A percentile compares a stretch with the other conserved stretches of the same genome.
phyloP scores from a whole-genome alignment of 805 yeast species.

The Ogataea wickerhamii region DNA sequence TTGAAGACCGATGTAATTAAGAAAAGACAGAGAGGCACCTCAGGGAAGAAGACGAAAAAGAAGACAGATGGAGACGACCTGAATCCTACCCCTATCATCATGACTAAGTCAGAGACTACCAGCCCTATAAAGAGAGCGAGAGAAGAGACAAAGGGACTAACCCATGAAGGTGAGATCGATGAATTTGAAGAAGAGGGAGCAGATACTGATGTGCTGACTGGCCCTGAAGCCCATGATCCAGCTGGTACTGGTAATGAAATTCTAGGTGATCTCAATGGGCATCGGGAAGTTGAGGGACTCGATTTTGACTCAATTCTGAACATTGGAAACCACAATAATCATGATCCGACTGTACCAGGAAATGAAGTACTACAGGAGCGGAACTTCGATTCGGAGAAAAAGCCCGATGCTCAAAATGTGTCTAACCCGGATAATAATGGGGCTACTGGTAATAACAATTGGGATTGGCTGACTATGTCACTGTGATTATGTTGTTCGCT shows the following conservation, averaged over 20 bases:
- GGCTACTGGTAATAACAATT: slow-evolving; percentile 23
- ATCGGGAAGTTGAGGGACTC: slow-evolving; percentile 14
- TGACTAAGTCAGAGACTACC: slow-evolving; percentile 11
- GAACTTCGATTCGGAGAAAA: background rate
- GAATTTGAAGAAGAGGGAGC: slow-evolving; percentile 6
- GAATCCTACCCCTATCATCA: slow-evolving; percentile 41
- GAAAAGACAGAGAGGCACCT: slow-evolving; percentile 69
- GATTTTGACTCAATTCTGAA: slow-evolving; percentile 24
- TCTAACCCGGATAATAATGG: slow-evolving; percentile 11
- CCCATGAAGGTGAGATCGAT: slow-evolving; percentile 6
- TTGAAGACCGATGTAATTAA: slow-evolving; percentile 79
- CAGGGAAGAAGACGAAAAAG: slow-evolving; percentile 28
- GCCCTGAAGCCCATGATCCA: background rate
- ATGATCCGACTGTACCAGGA: slow-evolving; percentile 2
- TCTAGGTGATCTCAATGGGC: background rate
- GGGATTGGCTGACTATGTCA: slow-evolving; percentile 49
- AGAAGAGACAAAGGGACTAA: slow-evolving; percentile 4
- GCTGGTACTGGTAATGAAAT: slow-evolving; percentile 1
- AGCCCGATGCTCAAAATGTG: slow-evolving; percentile 3
- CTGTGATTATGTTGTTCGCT: no score
- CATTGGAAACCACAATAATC: slow-evolving; percentile 10
- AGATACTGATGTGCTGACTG: slow-evolving; percentile 1
- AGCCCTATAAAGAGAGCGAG: slow-evolving; percentile 7
- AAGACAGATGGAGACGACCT: slow-evolving; percentile 46
- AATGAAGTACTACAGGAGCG: background rate